Percentiles rank a stretch among this genome's conserved stretches.
Conservation (phyloP, 2,329 filamentous ascomycete species). For the Coccinonectria pachysandricola region DNA sequence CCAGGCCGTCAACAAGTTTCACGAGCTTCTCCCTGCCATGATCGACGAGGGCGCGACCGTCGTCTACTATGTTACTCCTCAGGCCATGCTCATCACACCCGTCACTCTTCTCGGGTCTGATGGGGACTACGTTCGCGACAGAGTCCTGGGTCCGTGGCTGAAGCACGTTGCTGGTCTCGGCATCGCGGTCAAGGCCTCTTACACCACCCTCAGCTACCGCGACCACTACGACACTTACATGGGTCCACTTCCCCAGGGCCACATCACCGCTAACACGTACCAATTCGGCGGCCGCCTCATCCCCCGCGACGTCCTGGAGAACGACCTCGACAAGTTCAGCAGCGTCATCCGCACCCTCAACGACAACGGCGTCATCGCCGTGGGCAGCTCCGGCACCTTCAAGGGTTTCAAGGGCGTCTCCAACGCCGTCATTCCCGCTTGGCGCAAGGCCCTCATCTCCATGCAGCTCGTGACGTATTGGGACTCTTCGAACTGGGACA, state of each 20-base stretch:
- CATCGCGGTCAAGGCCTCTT: slow-evolving; percentile 18
- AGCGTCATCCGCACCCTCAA: slow-evolving; percentile 22
- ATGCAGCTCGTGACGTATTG: slow-evolving; percentile 20
- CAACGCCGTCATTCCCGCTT: slow-evolving; percentile 28
- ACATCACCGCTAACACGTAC: slow-evolving; percentile 22
- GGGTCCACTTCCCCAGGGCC: slow-evolving; percentile 24
- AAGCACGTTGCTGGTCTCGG: slow-evolving; percentile 11
- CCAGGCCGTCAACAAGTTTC: slow-evolving; percentile 13
- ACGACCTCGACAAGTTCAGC: slow-evolving; percentile 19
- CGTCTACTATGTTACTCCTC: slow-evolving; percentile 24
- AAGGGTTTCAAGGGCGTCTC: slow-evolving; percentile 18
- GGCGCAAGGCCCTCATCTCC: slow-evolving; percentile 25
- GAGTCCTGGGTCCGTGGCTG: slow-evolving; percentile 33
- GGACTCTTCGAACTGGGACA: slow-evolving; percentile 12
- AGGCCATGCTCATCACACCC: slow-evolving; percentile 30
- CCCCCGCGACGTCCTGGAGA: slow-evolving; percentile 21
- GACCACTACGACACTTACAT: slow-evolving; percentile 23
- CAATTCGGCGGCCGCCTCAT: slow-evolving; percentile 29
- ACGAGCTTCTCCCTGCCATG: slow-evolving; percentile 23
- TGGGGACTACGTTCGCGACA: slow-evolving; percentile 24
- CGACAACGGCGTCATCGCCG: slow-evolving; percentile 19
- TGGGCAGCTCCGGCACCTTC: slow-evolving; percentile 23
- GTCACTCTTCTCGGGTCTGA: slow-evolving; percentile 36
- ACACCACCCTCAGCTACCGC: slow-evolving; percentile 20
- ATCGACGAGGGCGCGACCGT: slow-evolving; percentile 38